These are phyloP conservation scores for Crithidia expoeki DNA, from an alignment of 208 protist species.

Conservation along the genomic window DNA sequence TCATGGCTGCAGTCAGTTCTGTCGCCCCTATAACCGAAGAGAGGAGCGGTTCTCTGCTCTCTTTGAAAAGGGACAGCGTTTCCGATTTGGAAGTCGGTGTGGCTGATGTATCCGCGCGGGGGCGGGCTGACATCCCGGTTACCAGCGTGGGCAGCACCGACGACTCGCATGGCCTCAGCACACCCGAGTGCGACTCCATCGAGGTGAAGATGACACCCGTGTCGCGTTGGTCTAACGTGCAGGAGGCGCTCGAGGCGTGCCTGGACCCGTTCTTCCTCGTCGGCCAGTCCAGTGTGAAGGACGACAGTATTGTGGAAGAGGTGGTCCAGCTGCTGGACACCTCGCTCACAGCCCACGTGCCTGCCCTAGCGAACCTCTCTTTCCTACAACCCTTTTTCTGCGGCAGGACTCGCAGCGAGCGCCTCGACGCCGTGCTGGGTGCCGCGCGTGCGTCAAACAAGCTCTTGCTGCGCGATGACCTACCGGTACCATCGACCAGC, in stretches of 20 bases:
- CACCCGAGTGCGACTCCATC: constrained; percentile 21
- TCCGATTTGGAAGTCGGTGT: constrained; percentile 18
- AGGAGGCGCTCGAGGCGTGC: constrained; percentile 25
- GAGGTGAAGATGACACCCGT: not conserved
- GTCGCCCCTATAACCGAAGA: not conserved
- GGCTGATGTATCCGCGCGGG: constrained; percentile 11
- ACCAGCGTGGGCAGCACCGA: constrained; percentile 18
- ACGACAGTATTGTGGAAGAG: constrained; percentile 22
- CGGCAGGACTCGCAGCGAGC: constrained; percentile 22
- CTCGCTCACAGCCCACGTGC: constrained; percentile 18
- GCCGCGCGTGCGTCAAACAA: constrained; percentile 22
- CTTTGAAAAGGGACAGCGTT: constrained; percentile 20
- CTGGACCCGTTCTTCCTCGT: constrained; percentile 24
- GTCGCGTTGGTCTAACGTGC: constrained; percentile 18
- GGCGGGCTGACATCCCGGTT: constrained; percentile 4
- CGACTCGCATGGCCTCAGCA: constrained; percentile 21
- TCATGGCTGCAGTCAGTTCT: not conserved
- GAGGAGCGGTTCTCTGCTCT: not conserved
- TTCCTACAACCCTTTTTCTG: constrained; percentile 23
- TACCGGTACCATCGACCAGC: constrained; percentile 14
- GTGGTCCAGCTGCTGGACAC: constrained; percentile 17
- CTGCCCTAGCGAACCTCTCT: constrained; percentile 9
- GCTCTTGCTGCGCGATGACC: constrained; percentile 27
- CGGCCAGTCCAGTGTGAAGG: constrained; percentile 17
- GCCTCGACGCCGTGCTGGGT: constrained; percentile 16